Base-by-base conservation (phyloP, 140 eudicot species). In the Erigeron philadelphicus region DNA sequence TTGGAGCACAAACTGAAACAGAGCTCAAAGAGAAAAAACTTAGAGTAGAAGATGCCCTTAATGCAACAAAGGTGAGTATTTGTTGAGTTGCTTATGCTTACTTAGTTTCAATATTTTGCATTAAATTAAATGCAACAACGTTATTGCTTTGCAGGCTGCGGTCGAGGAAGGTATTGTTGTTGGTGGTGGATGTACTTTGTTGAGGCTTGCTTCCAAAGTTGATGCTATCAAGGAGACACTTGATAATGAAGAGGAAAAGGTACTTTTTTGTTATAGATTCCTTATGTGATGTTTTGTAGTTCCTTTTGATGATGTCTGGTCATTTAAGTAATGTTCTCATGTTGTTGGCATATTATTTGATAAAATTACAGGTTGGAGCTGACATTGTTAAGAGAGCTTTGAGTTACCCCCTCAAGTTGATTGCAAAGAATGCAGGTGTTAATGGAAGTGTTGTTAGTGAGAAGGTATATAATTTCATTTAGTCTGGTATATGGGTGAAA, bases 151-250 rank as follows among this genome's bases (percentile, higher is more conserved):
- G 25, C 81, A 92, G 98, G 98, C 98, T 11, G 98, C 96, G 57
- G 98, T 92, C 21, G 98, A 88, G 81, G 98, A 92, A 83, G 95
- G 98, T n/a, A 84, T 88, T 64, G 98, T 92, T 47, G 96, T 86
- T 52, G 98, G 98, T 75, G 98, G 98, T 58, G 98, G 98, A 64
- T 92, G 98, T 71, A 84, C 98, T 18, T 70, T 92, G 43, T 76
- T 92, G 81, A 82, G 98, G 58, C 90, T 92, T 60, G 86, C 98
- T 1, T 74, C 95, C 12, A 92, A 88, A 81, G 98, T 92, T 11
- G 98, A 92, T 74, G 98, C 93, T 72, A 86, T 88, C 59, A 92
- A 76, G 81, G 96, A 78, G 35, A 82, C 85, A 60, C 90, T 92
- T 42, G 95, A 74, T 43, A 88, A 86, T 61, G 90, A 82, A 8